Evolutionary conservation across 2,329 filamentous ascomycete species (phyloP).

Genomic region (Metarhizium robertsii): DNA sequence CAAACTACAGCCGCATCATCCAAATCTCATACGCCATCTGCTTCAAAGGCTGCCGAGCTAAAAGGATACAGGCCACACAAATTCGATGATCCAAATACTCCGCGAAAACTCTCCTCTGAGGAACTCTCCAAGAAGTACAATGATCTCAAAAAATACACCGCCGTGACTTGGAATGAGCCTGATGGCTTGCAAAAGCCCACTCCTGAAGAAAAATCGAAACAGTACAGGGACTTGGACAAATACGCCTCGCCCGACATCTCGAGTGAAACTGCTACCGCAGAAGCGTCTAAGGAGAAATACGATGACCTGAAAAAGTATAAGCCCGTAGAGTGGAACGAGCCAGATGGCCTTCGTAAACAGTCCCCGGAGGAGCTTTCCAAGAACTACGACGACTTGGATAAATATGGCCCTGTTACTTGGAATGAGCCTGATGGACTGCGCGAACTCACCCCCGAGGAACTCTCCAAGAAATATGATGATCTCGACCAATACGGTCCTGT

Average conservation of each 20-base stretch:
- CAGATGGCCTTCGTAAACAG: slow-evolving; percentile 26
- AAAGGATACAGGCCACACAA: slow-evolving; percentile 21
- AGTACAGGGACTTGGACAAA: slow-evolving; percentile 25
- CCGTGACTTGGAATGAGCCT: slow-evolving; percentile 20
- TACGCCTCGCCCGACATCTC: slow-evolving; percentile 23
- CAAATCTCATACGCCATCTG: slow-evolving; percentile 43
- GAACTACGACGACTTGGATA: slow-evolving; percentile 28
- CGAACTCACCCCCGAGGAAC: slow-evolving; percentile 22
- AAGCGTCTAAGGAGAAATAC: slow-evolving; percentile 15
- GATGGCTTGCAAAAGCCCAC: slow-evolving; percentile 19
- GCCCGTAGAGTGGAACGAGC: slow-evolving; percentile 27
- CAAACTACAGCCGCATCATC: slow-evolving; percentile 31
- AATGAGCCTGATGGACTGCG: slow-evolving; percentile 28
- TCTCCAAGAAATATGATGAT: slow-evolving; percentile 30
- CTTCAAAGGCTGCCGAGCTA: slow-evolving; percentile 16
- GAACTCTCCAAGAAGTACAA: slow-evolving; percentile 28
- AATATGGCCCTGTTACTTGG: slow-evolving; percentile 25
- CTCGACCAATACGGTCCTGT: slow-evolving; percentile 23
- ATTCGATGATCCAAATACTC: slow-evolving; percentile 18
- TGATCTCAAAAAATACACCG: slow-evolving; percentile 31
- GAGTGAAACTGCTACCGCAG: slow-evolving; percentile 16
- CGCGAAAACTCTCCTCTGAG: slow-evolving; percentile 17
- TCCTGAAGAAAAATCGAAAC: slow-evolving; percentile 19
- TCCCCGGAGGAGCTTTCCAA: slow-evolving; percentile 25
- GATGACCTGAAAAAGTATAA: slow-evolving; percentile 33